Base-by-base conservation (phyloP, 1,139 yeast genomes). In the Pichia sp. region DNA sequence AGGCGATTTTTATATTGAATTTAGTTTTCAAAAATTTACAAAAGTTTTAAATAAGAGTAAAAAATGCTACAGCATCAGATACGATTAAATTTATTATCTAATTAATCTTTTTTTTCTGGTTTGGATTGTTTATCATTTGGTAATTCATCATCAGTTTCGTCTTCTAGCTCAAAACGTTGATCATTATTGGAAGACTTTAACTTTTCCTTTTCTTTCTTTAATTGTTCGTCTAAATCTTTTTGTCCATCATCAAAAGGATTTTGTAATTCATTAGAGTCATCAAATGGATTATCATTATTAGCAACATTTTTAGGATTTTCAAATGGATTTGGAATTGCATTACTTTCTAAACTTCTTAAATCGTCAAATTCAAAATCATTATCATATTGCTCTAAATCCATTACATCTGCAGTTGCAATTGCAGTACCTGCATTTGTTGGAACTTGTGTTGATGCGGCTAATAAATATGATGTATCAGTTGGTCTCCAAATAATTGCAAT, bases 401-500 rank as follows among this genome's bases (percentile, higher is more conserved):
- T 76, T n/a, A 83, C 80, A 51, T 83, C 69, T 61, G 83, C 86
- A 59, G 82, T 87, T 49, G 81, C 71, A 56, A 81, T 89, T 48
- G 82, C 88, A 42, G 78, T 85, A 43, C 79, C 82, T 55, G 81
- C 87, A 56, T 84, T 90, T 42, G 91, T 88, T 30, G 97, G 87
- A 53, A 93, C 74, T 71, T 95, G 98, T 54, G 89, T 90, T 5
- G 97, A 89, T 61, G 91, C 91, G 22, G 98, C 99, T 67, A 93
- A 80, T 80, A 95, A 84, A 64, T 91, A 86, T 58, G 96, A 90
- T 44, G 96, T 89, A 62, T 87, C 96, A 0, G 98, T 91, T 48
- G 99, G 99, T 70, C 99, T 83, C 99, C 99, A 95, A 59, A 93
- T 80, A 75, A 90, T 83, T 14, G 96, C 88, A 60, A 95, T 76